Base-by-base conservation (phyloP, 75 land plant genomes). In the Chamaecyparis obtusa region DNA sequence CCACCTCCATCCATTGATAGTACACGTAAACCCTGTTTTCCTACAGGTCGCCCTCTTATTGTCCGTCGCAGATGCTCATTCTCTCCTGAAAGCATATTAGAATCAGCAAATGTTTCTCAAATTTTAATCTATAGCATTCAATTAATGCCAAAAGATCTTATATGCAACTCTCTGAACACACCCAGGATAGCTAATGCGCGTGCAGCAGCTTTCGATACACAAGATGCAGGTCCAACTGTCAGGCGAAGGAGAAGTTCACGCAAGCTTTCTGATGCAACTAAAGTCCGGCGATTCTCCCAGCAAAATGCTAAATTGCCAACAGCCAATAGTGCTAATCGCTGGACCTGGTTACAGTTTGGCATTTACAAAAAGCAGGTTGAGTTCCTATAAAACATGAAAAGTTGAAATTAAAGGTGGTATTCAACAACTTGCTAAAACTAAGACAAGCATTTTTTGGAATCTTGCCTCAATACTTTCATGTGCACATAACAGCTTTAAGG, bases 1-100 rank as follows among this genome's bases (percentile, higher is more conserved):
- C 99, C 99, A 86, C 99, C 99, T 32, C 99, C 99, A 94, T 98
- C 99, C 99, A 98, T 98, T 83, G 97, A 90, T 37, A 98, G 92
- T 72, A 98, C 97, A 81, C 97, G 95, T 87, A 98, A 87, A 9
- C 99, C 99, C 89, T 90, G 94, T 87, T 96, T 98, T 74, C 95
- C 93, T 71, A 98, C 93, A 19, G 88, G 92, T 87, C 92, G 89
- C 39, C 94, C 97, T 90, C 87, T 94, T 81, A 94, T 91, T 51
- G 99, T 97, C 81, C 97, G 92, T 54, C 99, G 90, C 85, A 98
- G 87, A 88, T 86, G 90, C 84, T 98, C 99, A 94, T 98, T 95
- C 88, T 98, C 99, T 54, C 99, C 99, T 98, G 88, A 75, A 89
- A 44, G 57, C 48, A 75, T 46, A 43, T 24, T 35, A 82, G n/a